Evolutionary conservation across 257 asterid genomes (phyloP).

Genomic region (Forsythia viridissima): DNA sequence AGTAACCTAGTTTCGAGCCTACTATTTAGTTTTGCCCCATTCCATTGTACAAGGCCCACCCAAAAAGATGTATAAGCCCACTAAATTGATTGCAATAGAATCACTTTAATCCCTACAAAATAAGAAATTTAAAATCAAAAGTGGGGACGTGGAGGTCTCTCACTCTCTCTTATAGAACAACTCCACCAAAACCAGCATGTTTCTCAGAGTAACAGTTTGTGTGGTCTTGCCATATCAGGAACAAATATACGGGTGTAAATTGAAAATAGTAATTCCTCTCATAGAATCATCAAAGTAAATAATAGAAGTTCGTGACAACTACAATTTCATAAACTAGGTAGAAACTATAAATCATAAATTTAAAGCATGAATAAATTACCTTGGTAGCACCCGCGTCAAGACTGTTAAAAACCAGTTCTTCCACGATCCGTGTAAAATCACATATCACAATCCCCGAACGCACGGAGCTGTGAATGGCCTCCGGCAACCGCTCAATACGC

Average conservation of each 20-base stretch:
- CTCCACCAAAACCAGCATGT: background rate
- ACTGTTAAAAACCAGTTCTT: slow-evolving; percentile 83
- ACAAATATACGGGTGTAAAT: background rate
- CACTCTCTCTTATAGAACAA: background rate
- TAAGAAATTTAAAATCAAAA: background rate
- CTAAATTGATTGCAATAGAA: background rate
- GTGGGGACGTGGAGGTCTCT: background rate
- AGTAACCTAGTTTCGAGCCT: background rate
- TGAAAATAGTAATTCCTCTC: background rate
- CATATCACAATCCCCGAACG: slow-evolving; percentile 71
- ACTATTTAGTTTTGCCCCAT: background rate
- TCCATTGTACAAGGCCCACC: background rate
- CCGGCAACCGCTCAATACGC: slow-evolving; percentile 67
- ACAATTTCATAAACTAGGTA: background rate
- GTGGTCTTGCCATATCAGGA: slow-evolving; percentile 1
- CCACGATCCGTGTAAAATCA: slow-evolving; percentile 82
- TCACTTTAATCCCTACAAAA: background rate
- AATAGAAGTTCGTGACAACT: background rate
- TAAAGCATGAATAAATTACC: slow-evolving; percentile 35
- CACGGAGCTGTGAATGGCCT: slow-evolving; percentile 61
- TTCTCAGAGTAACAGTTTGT: background rate
- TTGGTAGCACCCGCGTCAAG: slow-evolving; percentile 87
- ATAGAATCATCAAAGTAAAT: slow-evolving; percentile 2
- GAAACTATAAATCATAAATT: slow-evolving; percentile 4
- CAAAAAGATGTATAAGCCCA: background rate